These are phyloP conservation scores for Diplogelasinospora grovesii DNA, from an alignment of 495 filamentous ascomycete species.

Conservation along the genomic window DNA sequence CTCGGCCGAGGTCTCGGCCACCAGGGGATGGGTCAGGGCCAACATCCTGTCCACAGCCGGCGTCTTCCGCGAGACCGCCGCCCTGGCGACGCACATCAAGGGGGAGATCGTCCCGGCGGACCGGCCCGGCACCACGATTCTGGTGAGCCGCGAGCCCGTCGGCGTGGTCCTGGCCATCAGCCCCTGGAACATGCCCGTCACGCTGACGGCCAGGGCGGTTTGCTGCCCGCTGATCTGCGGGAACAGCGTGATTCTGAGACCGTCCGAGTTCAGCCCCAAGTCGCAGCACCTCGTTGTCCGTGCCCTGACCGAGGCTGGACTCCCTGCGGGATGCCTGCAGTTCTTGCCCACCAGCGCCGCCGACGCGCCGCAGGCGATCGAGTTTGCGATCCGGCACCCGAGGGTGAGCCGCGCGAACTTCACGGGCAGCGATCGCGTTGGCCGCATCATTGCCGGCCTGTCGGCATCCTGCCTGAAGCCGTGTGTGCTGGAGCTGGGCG, in stretches of 20 bases:
- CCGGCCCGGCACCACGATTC: constrained; percentile 22
- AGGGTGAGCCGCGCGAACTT: constrained; percentile 43
- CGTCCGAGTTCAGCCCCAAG: constrained; percentile 64
- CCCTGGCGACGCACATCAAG: constrained; percentile 37
- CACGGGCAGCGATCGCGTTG: constrained; percentile 29
- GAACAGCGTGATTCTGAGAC: constrained; percentile 71
- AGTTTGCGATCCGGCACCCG: constrained; percentile 41
- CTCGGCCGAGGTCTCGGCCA: constrained; percentile 36
- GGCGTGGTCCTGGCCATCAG: constrained; percentile 32
- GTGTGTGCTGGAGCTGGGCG: constrained; percentile 38
- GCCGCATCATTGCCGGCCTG: constrained; percentile 32
- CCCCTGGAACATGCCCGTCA: constrained; percentile 35
- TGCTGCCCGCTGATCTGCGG: constrained; percentile 65
- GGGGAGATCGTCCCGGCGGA: constrained; percentile 29
- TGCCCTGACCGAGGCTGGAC: constrained; percentile 59
- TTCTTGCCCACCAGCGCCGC: constrained; percentile 35
- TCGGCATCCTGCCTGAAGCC: constrained; percentile 53
- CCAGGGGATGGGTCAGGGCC: constrained; percentile 31
- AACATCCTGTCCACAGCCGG: constrained; percentile 48
- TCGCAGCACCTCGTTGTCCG: constrained; percentile 60
- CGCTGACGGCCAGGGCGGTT: constrained; percentile 56
- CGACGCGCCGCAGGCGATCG: constrained; percentile 39
- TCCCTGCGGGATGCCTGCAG: constrained; percentile 44
- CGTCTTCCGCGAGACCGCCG: constrained; percentile 58
- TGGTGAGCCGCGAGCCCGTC: constrained; percentile 22